phyloP scores from a whole-genome alignment of 2,329 filamentous ascomycete species.

The Colletotrichum somersetense region DNA sequence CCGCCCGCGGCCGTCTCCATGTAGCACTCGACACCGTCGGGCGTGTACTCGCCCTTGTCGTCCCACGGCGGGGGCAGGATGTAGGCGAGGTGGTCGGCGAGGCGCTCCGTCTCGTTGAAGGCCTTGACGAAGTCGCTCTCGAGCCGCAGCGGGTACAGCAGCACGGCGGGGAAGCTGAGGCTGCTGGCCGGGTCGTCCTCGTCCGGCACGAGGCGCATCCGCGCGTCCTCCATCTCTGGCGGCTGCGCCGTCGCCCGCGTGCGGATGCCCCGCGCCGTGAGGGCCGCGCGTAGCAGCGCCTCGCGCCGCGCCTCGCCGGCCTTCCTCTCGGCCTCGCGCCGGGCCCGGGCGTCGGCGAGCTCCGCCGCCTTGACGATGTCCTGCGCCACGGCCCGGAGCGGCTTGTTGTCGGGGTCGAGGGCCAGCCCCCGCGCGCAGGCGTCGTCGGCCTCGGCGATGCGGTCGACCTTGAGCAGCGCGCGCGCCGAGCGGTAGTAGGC shows the following conservation, averaged over 20 bases:
- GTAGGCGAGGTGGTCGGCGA: conserved; percentile 84
- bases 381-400: conserved; percentile 71
- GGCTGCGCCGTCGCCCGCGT: conserved; percentile 76
- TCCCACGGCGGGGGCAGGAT: conserved; percentile 95
- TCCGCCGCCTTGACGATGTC: conserved; percentile 74
- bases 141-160: conserved; percentile 86
- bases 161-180: conserved; percentile 81
- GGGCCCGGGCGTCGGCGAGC: conserved; percentile 66
- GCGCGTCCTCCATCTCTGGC: conserved; percentile 90
- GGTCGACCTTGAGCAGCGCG: conserved; percentile 83
- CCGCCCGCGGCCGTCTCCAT: conserved; percentile 86
- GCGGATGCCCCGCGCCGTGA: conserved; percentile 77
- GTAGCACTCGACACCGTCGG: conserved; percentile 82
- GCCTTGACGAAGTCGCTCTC: conserved; percentile 93
- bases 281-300: conserved; percentile 72
- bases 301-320: conserved; percentile 68
- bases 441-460: conserved; percentile 83
- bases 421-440: conserved; percentile 79
- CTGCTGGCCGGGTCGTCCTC: conserved; percentile 78
- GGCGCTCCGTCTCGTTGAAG: conserved; percentile 80
- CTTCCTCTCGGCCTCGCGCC: conserved; percentile 67
- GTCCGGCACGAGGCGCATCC: conserved; percentile 77
- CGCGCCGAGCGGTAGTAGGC: conserved; percentile 88
- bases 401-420: conserved; percentile 77
- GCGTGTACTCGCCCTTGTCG: conserved; percentile 71